phyloP scores from a whole-genome alignment of 2,329 filamentous ascomycete species.

The Magnaporthiopsis poae region DNA sequence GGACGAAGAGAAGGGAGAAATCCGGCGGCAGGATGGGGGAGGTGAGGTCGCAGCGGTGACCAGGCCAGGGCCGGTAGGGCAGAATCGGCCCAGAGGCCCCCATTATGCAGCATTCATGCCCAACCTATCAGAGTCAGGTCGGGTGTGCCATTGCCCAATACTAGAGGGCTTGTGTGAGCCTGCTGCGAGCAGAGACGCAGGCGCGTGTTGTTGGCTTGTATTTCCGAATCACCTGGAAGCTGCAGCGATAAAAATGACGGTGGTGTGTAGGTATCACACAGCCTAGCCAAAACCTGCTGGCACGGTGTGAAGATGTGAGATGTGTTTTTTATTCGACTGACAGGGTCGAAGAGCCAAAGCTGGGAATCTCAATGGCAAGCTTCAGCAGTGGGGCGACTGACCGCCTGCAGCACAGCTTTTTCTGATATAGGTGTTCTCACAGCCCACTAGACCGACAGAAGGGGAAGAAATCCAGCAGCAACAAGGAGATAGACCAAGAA shows the following conservation, averaged over 20 bases:
- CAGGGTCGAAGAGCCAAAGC: background rate
- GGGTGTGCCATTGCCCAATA: background rate
- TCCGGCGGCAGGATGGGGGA: background rate
- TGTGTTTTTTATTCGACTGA: too few relatives aligned
- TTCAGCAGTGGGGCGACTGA: background rate
- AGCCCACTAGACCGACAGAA: too few relatives aligned
- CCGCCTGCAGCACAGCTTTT: background rate
- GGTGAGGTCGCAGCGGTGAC: background rate
- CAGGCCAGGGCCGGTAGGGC: background rate
- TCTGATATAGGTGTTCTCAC: too few relatives aligned
- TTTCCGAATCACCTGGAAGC: background rate
- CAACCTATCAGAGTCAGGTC: background rate
- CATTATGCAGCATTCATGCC: background rate
- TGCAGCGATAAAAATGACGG: background rate
- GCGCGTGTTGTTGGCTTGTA: background rate
- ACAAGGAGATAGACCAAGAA: too few relatives aligned
- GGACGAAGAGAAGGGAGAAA: background rate
- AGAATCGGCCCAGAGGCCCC: background rate
- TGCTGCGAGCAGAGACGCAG: background rate
- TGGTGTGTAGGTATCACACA: background rate
- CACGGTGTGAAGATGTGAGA: background rate
- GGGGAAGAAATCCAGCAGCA: too few relatives aligned
- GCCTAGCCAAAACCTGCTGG: background rate
- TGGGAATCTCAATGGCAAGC: background rate
- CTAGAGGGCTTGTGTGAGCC: background rate